These are phyloP conservation scores for Trichomonascus vanleenenianus DNA, from an alignment of 805 yeast species.

Conservation along the genomic window DNA sequence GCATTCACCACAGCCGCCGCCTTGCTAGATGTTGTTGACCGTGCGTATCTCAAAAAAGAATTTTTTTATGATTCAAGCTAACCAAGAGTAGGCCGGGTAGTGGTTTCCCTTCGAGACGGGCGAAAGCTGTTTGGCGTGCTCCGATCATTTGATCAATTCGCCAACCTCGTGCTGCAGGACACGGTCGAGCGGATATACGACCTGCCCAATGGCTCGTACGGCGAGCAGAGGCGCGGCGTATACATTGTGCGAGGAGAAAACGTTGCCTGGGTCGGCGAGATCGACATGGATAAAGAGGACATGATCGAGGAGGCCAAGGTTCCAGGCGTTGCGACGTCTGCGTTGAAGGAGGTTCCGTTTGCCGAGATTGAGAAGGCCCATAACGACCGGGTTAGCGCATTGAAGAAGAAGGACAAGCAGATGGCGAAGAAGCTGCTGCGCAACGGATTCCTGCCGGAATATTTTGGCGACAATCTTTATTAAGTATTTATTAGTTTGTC, in stretches of 20 bases:
- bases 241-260: conserved; percentile 93
- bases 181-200: conserved; percentile 74
- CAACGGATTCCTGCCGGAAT: conserved; percentile 13
- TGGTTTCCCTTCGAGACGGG: conserved; percentile 85
- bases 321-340: conserved; percentile 33
- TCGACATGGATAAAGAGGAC: conserved; percentile 83
- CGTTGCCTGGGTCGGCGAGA: conserved; percentile 87
- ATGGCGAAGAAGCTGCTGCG: conserved; percentile 7
- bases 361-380: conserved; percentile 46
- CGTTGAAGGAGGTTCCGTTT: conserved; percentile 52
- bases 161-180: conserved; percentile 87
- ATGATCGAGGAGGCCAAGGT: conserved; percentile 23
- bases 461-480: conserved; percentile 15
- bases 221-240: conserved; percentile 72
- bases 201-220: conserved; percentile 42
- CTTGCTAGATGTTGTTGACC: conserved; percentile 33
- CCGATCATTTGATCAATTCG: conserved; percentile 92
- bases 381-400: conserved; percentile 11
- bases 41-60: conserved; percentile 18
- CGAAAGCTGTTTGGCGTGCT: conserved; percentile 79
- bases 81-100: conserved; percentile 44
- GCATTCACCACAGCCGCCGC: conserved; percentile 38
- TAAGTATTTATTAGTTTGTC: conserved; percentile 4
- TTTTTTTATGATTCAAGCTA: not conserved
- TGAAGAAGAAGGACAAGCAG: conserved; percentile 12